phyloP scores from a whole-genome alignment of 306 rosid species.

The Calophaca sinica region DNA sequence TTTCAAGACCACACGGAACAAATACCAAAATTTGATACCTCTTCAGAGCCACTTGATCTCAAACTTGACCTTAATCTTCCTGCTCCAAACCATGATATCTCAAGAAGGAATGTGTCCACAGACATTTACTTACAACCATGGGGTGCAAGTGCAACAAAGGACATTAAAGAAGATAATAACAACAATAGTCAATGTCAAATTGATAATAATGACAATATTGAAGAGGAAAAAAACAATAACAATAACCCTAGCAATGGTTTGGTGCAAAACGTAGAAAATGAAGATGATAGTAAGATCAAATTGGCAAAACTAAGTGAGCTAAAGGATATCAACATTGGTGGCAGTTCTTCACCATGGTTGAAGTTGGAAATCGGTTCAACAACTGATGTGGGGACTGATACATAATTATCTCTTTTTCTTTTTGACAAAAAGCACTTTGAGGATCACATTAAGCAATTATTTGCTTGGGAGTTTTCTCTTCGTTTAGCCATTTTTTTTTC shows the following conservation, averaged over 20 bases:
- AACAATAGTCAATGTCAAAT: slow-evolving; percentile 46
- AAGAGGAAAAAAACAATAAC: slow-evolving; percentile 49
- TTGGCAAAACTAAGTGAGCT: slow-evolving; percentile 89
- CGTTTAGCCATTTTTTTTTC: not conserved
- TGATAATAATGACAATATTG: slow-evolving; percentile 45
- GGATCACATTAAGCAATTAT: slow-evolving; percentile 29
- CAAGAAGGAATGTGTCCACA: slow-evolving; percentile 48
- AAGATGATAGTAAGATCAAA: slow-evolving; percentile 78
- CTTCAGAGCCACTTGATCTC: slow-evolving; percentile 65
- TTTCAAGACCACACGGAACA: slow-evolving; percentile 69
- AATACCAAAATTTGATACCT: slow-evolving; percentile 55
- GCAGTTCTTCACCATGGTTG: slow-evolving; percentile 87
- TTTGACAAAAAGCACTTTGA: slow-evolving; percentile 30
- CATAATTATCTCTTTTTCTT: not conserved
- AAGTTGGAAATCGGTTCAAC: slow-evolving; percentile 92
- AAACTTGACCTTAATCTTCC: slow-evolving; percentile 91
- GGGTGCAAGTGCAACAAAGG: slow-evolving; percentile 49
- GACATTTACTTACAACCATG: slow-evolving; percentile 74
- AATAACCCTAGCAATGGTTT: slow-evolving; percentile 37
- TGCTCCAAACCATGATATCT: slow-evolving; percentile 54
- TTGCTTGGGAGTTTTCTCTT: slow-evolving; percentile 27
- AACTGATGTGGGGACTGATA: slow-evolving; percentile 62
- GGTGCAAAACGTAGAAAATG: slow-evolving; percentile 67
- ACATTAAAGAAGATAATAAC: slow-evolving; percentile 44
- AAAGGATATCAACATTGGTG: slow-evolving; percentile 69